Percentiles rank a stretch among this genome's conserved stretches.
These are phyloP conservation scores for Primulina tabacum DNA, from an alignment of 257 asterid genomes.

Conservation along the genomic window DNA sequence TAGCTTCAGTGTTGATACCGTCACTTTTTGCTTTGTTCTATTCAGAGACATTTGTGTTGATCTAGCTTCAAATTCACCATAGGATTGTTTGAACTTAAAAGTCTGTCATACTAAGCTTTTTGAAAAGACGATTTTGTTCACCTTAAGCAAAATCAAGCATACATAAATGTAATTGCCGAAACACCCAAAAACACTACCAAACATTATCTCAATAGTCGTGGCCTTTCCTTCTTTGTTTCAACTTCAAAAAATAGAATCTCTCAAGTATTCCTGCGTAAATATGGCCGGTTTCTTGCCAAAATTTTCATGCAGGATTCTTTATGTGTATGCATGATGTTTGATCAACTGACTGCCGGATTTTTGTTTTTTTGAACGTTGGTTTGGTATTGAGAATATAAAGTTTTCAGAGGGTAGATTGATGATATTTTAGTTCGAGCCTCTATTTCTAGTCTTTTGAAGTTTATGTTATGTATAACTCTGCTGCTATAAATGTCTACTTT, in stretches of 20 bases:
- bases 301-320: conserved; percentile 1
- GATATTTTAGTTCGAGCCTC: not conserved
- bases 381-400: conserved; percentile 7
- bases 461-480: not conserved
- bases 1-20: not conserved
- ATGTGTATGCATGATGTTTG: not conserved
- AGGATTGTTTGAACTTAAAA: not conserved
- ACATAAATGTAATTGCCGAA: not conserved
- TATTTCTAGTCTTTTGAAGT: conserved; percentile 5
- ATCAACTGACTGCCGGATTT: not conserved
- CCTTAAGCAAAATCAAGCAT: not conserved
- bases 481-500: conserved; percentile 27
- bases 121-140: not conserved
- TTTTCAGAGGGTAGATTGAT: conserved; percentile 5
- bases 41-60: not conserved
- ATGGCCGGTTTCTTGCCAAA: not conserved
- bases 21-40: not conserved
- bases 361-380: too few species aligned
- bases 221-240: not conserved
- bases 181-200: not conserved
- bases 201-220: not conserved
- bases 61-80: conserved; percentile 11
- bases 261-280: not conserved
- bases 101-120: not conserved
- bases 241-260: not conserved